phyloP scores from a whole-genome alignment of 2,329 filamentous ascomycete species.

The Cadophora luteo-olivacea region DNA sequence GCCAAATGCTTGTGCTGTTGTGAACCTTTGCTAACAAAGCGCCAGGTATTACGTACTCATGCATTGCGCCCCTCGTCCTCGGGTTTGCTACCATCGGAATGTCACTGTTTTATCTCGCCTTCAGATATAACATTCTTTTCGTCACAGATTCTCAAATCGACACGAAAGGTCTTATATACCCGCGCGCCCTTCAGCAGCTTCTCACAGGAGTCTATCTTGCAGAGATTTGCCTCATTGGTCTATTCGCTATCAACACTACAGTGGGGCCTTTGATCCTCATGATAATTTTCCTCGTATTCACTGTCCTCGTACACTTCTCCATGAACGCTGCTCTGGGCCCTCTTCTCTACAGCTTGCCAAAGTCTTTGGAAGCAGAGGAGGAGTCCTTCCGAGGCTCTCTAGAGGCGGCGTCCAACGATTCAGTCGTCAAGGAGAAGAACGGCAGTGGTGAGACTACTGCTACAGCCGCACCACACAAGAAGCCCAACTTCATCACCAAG shows the following conservation, averaged over 20 bases:
- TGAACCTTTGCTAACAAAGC: slow-evolving; percentile 26
- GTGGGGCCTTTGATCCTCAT: slow-evolving; percentile 77
- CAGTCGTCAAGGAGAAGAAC: slow-evolving; percentile 36
- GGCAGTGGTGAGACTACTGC: slow-evolving; percentile 24
- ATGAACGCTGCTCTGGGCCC: slow-evolving; percentile 77
- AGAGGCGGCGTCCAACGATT: slow-evolving; percentile 31
- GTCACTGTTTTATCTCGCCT: slow-evolving; percentile 83
- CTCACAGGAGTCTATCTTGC: slow-evolving; percentile 84
- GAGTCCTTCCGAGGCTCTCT: slow-evolving; percentile 46
- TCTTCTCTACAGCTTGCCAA: slow-evolving; percentile 79
- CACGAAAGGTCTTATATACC: slow-evolving; percentile 87
- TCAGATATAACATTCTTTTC: slow-evolving; percentile 89
- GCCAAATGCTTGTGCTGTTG: slow-evolving; percentile 44
- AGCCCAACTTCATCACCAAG: slow-evolving; percentile 64
- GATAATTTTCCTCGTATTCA: slow-evolving; percentile 78
- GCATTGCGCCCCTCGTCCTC: slow-evolving; percentile 84
- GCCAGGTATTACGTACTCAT: slow-evolving; percentile 81
- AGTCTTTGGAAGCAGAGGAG: slow-evolving; percentile 68
- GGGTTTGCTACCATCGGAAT: slow-evolving; percentile 83
- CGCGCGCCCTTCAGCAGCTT: slow-evolving; percentile 85
- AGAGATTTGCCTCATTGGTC: slow-evolving; percentile 81
- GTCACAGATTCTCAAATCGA: slow-evolving; percentile 84
- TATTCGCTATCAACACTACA: slow-evolving; percentile 75
- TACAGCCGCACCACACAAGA: slow-evolving; percentile 50
- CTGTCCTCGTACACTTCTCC: slow-evolving; percentile 75